Percentiles rank a stretch among this genome's conserved stretches.
These are phyloP conservation scores for Radiomyces spectabilis DNA, from an alignment of 192 early-diverging fungal genomes.

Conservation along the genomic window DNA sequence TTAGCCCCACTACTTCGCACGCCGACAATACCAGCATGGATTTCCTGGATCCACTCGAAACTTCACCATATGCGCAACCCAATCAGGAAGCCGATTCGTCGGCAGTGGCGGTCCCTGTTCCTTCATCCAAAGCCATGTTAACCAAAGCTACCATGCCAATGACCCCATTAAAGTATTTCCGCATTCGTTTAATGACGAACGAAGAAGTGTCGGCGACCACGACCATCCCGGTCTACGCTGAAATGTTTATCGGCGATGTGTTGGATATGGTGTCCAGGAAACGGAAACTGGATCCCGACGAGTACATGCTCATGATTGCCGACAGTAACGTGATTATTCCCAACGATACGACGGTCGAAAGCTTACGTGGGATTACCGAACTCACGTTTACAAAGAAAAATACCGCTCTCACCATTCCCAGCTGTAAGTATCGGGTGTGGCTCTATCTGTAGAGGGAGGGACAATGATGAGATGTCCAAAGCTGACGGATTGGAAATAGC, in stretches of 20 bases:
- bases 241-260: slow-evolving; percentile 70
- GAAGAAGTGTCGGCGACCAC: slow-evolving; percentile 86
- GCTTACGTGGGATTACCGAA: slow-evolving; percentile 50
- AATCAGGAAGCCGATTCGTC: slow-evolving; percentile 23
- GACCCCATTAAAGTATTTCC: slow-evolving; percentile 34
- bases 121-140: slow-evolving; percentile 28
- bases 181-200: slow-evolving; percentile 43
- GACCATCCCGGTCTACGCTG: slow-evolving; percentile 67
- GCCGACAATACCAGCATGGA: neutral
- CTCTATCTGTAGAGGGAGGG: too few species aligned
- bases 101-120: slow-evolving; percentile 25
- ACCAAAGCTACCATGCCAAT: slow-evolving; percentile 32
- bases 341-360: slow-evolving; percentile 74
- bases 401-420: slow-evolving; percentile 25
- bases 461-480: too few species aligned
- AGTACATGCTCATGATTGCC: slow-evolving; percentile 84
- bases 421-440: slow-evolving; percentile 21
- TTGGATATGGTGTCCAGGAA: slow-evolving; percentile 83
- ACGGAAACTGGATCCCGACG: slow-evolving; percentile 74
- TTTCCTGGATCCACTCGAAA: neutral
- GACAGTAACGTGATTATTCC: slow-evolving; percentile 65
- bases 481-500: too few species aligned
- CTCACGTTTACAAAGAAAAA: slow-evolving; percentile 66
- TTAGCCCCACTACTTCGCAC: neutral
- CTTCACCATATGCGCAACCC: too few species aligned